Base-by-base conservation (phyloP, 1,284 basidiomycete species). In the Boletus sp. region DNA sequence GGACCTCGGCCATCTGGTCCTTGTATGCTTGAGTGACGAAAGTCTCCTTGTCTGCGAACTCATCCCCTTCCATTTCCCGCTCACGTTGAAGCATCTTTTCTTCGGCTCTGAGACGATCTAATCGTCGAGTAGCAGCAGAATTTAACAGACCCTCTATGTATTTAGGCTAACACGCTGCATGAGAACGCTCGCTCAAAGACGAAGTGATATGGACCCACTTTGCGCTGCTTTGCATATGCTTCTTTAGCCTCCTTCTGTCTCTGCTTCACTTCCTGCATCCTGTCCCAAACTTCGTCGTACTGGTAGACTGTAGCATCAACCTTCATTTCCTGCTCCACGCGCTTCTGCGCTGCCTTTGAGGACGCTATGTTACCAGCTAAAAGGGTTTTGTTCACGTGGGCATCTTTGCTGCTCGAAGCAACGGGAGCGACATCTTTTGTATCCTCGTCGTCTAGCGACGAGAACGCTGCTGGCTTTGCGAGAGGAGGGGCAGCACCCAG, bases 1-100 rank as follows among this genome's bases (percentile, higher is more conserved):
- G 76, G 2, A 98, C 83, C 69, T 95, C 91, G 41, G 82, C 94
- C 82, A 96, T 91, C 69, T 99, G 96, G 53, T 91, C 88, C 68
- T 94, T 94, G 72, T 99, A 99, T 29, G 93, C 94, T 61, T 94
- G 91, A 1, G 96, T 99, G 37, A 99, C 94, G 61, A 98, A 99
- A 19, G 85, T 80, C 53, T 99, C 96, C 72, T 95, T 99, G 71
- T 92, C 95, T 40, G 77, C 79, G 67, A 93, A 99, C 66, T 94
- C 83, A 54, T 95, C 93, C 0, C 96, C 96, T 70, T 99, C 96
- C 20, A 79, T 73, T 65, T 94, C 91, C 17, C 96, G 80, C 66
- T 99, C 95, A 40, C 82, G 80, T 67, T 95, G 90, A 59, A 98
- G 88, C 86, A 94, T 91, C 75, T 98, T 98, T 70, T 99, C 94